Conservation (phyloP, 2,329 filamentous ascomycete species). For the Exophiala oligosperma region DNA sequence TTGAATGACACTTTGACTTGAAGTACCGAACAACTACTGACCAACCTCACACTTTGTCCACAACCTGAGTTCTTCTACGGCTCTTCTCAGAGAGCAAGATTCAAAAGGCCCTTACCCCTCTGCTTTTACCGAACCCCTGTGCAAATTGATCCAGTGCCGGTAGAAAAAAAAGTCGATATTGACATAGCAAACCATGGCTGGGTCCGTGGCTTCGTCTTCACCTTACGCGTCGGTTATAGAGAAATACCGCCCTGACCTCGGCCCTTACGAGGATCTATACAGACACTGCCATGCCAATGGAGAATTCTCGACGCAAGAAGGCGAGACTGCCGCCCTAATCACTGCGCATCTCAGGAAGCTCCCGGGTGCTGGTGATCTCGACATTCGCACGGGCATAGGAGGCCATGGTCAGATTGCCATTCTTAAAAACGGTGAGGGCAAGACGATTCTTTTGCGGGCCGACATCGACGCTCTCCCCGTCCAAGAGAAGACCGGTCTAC, state of each 20-base stretch:
- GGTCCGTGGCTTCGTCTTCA: constrained; percentile 1
- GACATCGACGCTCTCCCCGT: constrained; percentile 54
- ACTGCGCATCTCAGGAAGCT: constrained; percentile 42
- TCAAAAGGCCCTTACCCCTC: too few species aligned
- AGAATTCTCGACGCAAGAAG: constrained; percentile 60
- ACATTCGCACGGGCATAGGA: constrained; percentile 47
- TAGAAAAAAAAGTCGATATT: not conserved
- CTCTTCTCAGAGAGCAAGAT: not conserved
- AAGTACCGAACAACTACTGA: not conserved
- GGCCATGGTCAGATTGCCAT: constrained; percentile 47
- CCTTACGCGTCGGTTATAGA: constrained; percentile 30
- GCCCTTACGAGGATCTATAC: constrained; percentile 56
- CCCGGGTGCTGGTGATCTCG: constrained; percentile 23
- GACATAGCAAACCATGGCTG: not conserved
- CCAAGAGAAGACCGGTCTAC: constrained; percentile 48
- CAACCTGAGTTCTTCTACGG: not conserved
- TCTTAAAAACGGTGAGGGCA: constrained; percentile 43
- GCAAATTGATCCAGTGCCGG: not conserved
- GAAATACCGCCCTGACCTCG: constrained; percentile 43
- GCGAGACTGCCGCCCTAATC: constrained; percentile 51
- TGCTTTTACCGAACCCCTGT: too few species aligned
- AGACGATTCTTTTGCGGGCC: constrained; percentile 48
- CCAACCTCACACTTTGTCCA: not conserved
- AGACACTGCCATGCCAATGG: constrained; percentile 60
- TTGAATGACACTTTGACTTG: not conserved